These are phyloP conservation scores for Leccinum angustisporum DNA, from an alignment of 1,284 basidiomycete species.

Conservation along the genomic window DNA sequence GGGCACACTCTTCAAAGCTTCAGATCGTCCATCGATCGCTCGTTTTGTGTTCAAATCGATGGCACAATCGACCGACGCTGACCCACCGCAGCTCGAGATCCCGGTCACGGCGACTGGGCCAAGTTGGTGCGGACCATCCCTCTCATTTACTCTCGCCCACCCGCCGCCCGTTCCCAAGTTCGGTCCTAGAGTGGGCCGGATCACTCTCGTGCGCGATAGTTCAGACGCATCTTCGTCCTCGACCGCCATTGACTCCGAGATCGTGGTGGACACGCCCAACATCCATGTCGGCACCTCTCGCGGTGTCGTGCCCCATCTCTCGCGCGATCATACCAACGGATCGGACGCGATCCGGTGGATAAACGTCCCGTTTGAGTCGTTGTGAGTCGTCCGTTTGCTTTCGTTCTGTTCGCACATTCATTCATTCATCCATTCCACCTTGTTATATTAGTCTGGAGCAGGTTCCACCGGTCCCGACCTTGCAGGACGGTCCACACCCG, in stretches of 20 bases:
- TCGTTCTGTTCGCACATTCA: background rate
- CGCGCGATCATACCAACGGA: conserved; percentile 54
- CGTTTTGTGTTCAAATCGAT: background rate
- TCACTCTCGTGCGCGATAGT: conserved; percentile 19
- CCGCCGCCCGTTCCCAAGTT: conserved; percentile 17
- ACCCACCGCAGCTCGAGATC: background rate
- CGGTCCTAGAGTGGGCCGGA: conserved; percentile 25
- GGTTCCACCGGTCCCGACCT: conserved; percentile 56
- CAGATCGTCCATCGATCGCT: background rate
- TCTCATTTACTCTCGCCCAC: conserved; percentile 18
- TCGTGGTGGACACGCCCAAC: conserved; percentile 58
- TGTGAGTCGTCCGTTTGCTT: conserved; percentile 50
- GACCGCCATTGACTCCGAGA: conserved; percentile 2
- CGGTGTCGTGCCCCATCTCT: conserved; percentile 73
- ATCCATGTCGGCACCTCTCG: conserved; percentile 64
- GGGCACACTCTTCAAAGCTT: background rate
- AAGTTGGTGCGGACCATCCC: conserved; percentile 7
- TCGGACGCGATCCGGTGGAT: conserved; percentile 59
- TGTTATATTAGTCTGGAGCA: conserved; percentile 52
- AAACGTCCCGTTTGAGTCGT: conserved; percentile 74
- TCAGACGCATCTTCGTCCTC: background rate
- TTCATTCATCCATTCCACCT: too few relatives aligned
- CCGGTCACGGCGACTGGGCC: background rate
- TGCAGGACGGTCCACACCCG: conserved; percentile 50
- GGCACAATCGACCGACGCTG: background rate